Conservation (phyloP, 306 rosid species). For the Bauhinia variegata region DNA sequence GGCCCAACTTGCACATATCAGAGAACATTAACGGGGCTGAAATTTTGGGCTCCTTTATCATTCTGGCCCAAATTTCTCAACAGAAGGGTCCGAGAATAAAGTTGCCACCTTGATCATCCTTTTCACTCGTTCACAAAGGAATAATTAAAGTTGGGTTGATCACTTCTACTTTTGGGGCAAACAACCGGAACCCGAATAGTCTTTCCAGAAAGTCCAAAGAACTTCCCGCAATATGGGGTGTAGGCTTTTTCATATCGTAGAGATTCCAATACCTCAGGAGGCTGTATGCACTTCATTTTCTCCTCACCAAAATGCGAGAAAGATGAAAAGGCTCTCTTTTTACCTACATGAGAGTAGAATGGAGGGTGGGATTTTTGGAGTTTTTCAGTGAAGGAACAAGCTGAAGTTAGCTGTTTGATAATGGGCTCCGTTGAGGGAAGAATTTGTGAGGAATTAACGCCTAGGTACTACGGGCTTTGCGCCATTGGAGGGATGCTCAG, state of each 20-base stretch:
- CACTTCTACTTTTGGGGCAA: too few relatives aligned
- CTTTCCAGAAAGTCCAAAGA: conserved; percentile 31
- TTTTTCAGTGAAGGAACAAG: conserved; percentile 16
- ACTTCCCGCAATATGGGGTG: conserved; percentile 31
- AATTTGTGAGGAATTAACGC: conserved; percentile 39
- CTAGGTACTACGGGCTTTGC: conserved; percentile 59
- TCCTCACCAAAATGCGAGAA: not conserved
- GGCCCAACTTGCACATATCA: too few relatives aligned
- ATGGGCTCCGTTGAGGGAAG: conserved; percentile 37
- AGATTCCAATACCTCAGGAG: conserved; percentile 33
- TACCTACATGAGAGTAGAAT: not conserved
- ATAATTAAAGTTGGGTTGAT: too few relatives aligned
- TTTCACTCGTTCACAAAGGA: too few relatives aligned
- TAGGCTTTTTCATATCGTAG: conserved; percentile 19
- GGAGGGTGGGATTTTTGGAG: not conserved
- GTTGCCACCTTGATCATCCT: too few relatives aligned
- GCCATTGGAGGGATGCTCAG: conserved; percentile 66
- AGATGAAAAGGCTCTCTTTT: not conserved
- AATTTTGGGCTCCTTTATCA: too few relatives aligned
- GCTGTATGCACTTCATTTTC: conserved; percentile 27
- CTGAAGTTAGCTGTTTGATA: not conserved
- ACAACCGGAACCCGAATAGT: not conserved
- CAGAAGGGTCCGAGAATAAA: too few relatives aligned
- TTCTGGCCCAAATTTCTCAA: too few relatives aligned
- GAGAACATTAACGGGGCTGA: too few relatives aligned